Evolutionary conservation across 164 flowering plant genomes (phyloP).

Genomic region (Dillenia suffruticosa): DNA sequence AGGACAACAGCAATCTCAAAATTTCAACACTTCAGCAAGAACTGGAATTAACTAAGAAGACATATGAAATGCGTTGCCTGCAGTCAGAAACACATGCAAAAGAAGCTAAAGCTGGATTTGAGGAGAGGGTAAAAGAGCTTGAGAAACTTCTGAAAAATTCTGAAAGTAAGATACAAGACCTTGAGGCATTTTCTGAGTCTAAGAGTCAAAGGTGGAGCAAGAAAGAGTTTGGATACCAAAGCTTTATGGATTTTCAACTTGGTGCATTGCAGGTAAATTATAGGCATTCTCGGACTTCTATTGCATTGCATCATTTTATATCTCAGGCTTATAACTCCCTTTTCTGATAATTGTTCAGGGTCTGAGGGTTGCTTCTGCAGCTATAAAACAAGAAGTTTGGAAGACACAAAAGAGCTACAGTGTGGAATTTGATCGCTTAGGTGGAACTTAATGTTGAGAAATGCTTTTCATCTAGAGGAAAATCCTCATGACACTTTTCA

Average conservation of each 20-base stretch:
- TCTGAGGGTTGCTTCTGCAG: conserved; percentile 43
- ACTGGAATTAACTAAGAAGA: conserved; percentile 39
- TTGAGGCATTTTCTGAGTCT: conserved; percentile 53
- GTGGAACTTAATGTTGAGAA: conserved; percentile 26
- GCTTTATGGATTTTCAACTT: conserved; percentile 44
- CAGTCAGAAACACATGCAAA: conserved; percentile 45
- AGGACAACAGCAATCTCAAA: conserved; percentile 37
- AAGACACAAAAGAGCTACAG: conserved; percentile 38
- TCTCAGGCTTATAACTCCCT: background rate
- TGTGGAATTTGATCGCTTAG: conserved; percentile 60
- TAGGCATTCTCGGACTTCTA: conserved; percentile 1
- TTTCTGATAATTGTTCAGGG: conserved; percentile 39
- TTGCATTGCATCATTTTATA: background rate
- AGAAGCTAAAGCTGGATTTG: conserved; percentile 41
- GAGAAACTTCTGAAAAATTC: conserved; percentile 49
- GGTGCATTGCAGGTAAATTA: conserved; percentile 51
- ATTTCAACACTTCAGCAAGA: conserved; percentile 53
- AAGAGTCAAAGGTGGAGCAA: conserved; percentile 50
- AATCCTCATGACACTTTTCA: background rate
- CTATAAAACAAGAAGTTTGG: conserved; percentile 59
- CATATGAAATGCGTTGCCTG: conserved; percentile 38
- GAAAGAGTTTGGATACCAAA: conserved; percentile 46
- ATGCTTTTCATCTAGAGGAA: conserved; percentile 2
- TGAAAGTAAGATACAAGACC: conserved; percentile 48
- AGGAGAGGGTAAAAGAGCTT: conserved; percentile 53